Base-by-base conservation (phyloP, 306 rosid species). In the Crataegus laevigata region DNA sequence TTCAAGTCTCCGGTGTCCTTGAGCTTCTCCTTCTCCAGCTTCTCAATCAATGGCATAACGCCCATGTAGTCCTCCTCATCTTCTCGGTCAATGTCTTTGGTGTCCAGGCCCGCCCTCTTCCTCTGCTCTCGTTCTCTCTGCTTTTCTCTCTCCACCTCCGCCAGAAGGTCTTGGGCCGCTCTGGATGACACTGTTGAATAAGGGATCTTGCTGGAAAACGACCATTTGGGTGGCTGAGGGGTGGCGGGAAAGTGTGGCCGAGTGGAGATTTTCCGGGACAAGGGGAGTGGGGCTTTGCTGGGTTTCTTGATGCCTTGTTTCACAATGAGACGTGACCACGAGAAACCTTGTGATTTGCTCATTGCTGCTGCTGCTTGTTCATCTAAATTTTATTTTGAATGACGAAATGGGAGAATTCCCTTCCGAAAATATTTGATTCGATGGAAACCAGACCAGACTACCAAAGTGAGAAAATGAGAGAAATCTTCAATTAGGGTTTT, bases 41-140 rank as follows among this genome's bases (percentile, higher is more conserved):
- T 93, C 82, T 85, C 81, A 43, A 93, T 88, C 81, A 89, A 77
- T 8, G 89, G 89, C n/a, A 59, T 59, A 45, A 93, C 88, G 29
- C 92, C 87, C 91, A 91, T 80, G 83, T 81, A 93, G 68, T 91
- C 97, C 64, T 90, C 87, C 22, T 79, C 79, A 47, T 51, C 52
- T 72, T 89, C 92, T 1, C 84, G 87, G 52, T 90, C 97, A 64
- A 89, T 86, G 75, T 91, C 91, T 2, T 82, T 68, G 71, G 94
- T 87, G 68, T 86, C 97, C 26, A 89, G 72, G 45, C 94, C 92
- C 13, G 84, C 78, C 68, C 84, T 83, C 51, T 52, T 28, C 72
- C 92, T 79, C 79, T 85, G 88, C 79, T 89, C 85, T 63, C 79
- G 81, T 45, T 88, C 97, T 67, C 87, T 80, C 38, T 79, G 84